Conservation (phyloP, 2,329 filamentous ascomycete species). For the Triangularia setosa region DNA sequence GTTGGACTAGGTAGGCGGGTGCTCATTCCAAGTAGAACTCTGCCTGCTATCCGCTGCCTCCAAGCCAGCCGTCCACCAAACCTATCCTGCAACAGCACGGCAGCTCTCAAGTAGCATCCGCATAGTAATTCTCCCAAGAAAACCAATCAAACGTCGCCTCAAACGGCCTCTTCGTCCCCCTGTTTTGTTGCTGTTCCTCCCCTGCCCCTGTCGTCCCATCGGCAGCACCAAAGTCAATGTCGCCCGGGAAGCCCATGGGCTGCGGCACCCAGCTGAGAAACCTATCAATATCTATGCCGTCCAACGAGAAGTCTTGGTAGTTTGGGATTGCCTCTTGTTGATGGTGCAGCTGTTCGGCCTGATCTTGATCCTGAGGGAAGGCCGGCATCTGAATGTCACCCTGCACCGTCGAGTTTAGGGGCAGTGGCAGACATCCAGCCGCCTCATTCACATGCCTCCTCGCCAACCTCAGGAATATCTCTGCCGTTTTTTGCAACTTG, state of each 20-base stretch:
- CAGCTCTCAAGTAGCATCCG: not conserved
- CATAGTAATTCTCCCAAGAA: constrained; percentile 15
- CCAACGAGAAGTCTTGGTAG: not conserved
- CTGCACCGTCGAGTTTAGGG: not conserved
- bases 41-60: too few relatives aligned
- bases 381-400: not conserved
- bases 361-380: too few relatives aligned
- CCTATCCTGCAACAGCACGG: too few relatives aligned
- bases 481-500: constrained; percentile 1
- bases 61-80: too few relatives aligned
- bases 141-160: constrained; percentile 17
- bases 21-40: too few relatives aligned
- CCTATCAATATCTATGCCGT: constrained; percentile 4
- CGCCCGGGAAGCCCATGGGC: not conserved
- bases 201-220: not conserved
- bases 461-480: constrained; percentile 8
- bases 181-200: not conserved
- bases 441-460: not conserved
- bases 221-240: not conserved
- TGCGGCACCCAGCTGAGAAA: constrained; percentile 10
- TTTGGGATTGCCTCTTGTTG: not conserved
- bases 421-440: not conserved
- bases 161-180: constrained; percentile 12
- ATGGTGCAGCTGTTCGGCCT: not conserved
- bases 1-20: too few relatives aligned